Conservation (phyloP, 441 rosid species). For the Biscutella auriculata region DNA sequence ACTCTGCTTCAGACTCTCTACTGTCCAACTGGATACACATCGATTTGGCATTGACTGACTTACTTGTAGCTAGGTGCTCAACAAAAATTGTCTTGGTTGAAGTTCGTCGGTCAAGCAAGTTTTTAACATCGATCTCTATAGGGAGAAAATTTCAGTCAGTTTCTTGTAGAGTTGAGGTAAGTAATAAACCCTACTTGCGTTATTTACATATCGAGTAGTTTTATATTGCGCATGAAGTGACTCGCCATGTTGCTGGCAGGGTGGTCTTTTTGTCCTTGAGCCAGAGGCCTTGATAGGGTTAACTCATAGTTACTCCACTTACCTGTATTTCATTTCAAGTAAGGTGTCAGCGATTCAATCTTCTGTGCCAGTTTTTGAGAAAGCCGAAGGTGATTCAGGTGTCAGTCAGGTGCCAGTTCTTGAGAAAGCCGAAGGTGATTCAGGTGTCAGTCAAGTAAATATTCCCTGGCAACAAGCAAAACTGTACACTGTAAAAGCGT, state of each 20-base stretch:
- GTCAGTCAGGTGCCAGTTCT: conserved; percentile 10
- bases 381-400: conserved; percentile 23
- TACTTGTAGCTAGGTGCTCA: conserved; percentile 43
- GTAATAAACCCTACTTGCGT: conserved; percentile 13
- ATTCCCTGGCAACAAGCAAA: conserved; percentile 24
- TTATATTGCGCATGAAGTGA: conserved; percentile 16
- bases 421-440: conserved; percentile 28
- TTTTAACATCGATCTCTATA: conserved; percentile 45
- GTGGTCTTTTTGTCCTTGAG: conserved; percentile 63
- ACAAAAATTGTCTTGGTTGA: conserved; percentile 39
- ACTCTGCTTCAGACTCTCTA: conserved; percentile 27
- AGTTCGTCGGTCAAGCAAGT: conserved; percentile 46
- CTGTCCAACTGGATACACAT: conserved; percentile 35
- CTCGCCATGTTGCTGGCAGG: conserved; percentile 50
- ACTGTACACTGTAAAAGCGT: conserved; percentile 34
- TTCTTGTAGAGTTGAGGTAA: conserved; percentile 59
- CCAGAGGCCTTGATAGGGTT: conserved; percentile 41
- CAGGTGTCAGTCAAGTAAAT: conserved; percentile 16
- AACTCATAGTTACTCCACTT: conserved; percentile 32
- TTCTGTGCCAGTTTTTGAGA: conserved; percentile 21
- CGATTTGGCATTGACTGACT: conserved; percentile 34
- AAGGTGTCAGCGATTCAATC: conserved; percentile 27
- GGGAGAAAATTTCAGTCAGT: conserved; percentile 46
- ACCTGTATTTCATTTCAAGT: conserved; percentile 25
- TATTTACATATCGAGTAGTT: conserved; percentile 9